Conservation (phyloP, 352 stramenopile species). For the Globisporangium paroecandrum region DNA sequence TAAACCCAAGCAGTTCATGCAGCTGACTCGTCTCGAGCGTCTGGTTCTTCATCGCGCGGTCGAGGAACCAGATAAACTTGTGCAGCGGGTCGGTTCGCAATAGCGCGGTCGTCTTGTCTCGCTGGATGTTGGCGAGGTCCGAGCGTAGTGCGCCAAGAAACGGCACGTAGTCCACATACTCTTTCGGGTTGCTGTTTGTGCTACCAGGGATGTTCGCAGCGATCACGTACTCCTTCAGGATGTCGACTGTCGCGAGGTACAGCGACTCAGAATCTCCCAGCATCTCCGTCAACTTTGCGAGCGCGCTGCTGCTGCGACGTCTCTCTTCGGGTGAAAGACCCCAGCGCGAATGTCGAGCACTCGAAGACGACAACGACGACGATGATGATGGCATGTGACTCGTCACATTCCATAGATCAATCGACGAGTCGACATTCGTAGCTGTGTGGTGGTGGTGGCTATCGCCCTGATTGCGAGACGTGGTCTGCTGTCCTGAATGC, state of each 20-base stretch:
- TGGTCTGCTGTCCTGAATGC: slow-evolving; percentile 26
- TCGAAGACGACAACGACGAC: slow-evolving; percentile 21
- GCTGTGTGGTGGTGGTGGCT: slow-evolving; percentile 26
- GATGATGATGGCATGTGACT: slow-evolving; percentile 62
- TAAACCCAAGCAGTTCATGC: slow-evolving; percentile 63
- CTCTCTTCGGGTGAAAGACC: slow-evolving; percentile 51
- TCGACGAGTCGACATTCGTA: slow-evolving; percentile 15
- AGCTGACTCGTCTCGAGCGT: slow-evolving; percentile 64
- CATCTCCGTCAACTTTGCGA: slow-evolving; percentile 73
- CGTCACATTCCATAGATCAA: slow-evolving; percentile 61
- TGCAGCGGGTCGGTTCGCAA: slow-evolving; percentile 75
- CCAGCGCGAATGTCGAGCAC: slow-evolving; percentile 19
- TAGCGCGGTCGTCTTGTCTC: slow-evolving; percentile 69
- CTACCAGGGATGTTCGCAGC: slow-evolving; percentile 65
- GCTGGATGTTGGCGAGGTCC: slow-evolving; percentile 78
- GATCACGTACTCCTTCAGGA: slow-evolving; percentile 73
- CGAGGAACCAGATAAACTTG: slow-evolving; percentile 89
- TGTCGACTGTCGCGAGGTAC: slow-evolving; percentile 76
- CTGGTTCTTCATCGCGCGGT: slow-evolving; percentile 75
- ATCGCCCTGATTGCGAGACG: slow-evolving; percentile 18
- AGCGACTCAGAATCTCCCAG: slow-evolving; percentile 79
- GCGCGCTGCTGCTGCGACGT: slow-evolving; percentile 56
- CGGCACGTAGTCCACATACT: slow-evolving; percentile 84
- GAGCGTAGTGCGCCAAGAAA: slow-evolving; percentile 75
- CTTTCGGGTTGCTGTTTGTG: slow-evolving; percentile 56